These are phyloP conservation scores for Parietichytrium sp. DNA, from an alignment of 108 stramenopile species.

Conservation along the genomic window DNA sequence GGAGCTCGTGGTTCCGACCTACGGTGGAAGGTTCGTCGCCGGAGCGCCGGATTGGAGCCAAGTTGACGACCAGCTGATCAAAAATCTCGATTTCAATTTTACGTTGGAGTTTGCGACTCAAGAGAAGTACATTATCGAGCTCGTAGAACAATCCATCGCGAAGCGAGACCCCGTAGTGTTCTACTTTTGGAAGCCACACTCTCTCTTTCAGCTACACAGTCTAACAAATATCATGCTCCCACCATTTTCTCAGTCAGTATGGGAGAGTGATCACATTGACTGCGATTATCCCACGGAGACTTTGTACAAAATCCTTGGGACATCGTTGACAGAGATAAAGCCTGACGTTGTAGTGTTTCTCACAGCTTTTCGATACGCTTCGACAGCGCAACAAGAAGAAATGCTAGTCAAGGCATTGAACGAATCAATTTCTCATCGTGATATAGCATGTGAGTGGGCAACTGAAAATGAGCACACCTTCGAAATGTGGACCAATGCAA, in stretches of 20 bases:
- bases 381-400: neutral
- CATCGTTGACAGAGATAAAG: neutral
- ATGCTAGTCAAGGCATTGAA: neutral
- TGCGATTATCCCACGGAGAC: neutral
- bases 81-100: neutral
- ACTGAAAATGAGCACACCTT: neutral
- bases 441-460: neutral
- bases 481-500: neutral
- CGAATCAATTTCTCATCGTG: neutral
- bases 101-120: neutral
- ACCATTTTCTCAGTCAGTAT: too few species aligned
- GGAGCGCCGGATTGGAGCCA: neutral
- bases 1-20: neutral
- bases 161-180: neutral
- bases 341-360: neutral
- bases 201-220: neutral
- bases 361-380: neutral
- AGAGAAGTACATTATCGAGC: neutral
- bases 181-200: constrained; percentile 16
- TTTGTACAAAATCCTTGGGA: neutral
- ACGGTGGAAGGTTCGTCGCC: neutral
- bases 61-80: neutral
- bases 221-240: neutral
- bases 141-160: neutral
- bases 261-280: neutral